phyloP scores from a whole-genome alignment of 2,329 filamentous ascomycete species.

The Tolypocladium sp. region DNA sequence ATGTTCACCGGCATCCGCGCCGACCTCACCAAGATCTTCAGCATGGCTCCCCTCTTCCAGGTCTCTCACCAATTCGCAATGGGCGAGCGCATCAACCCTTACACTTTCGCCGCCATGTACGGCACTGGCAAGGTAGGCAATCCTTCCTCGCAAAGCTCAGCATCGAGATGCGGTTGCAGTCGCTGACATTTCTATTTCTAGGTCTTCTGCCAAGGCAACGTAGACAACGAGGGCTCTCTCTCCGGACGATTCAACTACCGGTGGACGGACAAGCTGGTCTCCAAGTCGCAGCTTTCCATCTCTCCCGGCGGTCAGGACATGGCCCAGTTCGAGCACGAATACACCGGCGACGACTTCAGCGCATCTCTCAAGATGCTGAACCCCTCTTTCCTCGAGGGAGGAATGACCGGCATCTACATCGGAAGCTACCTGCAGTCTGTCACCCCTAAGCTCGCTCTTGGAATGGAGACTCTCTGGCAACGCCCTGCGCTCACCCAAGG shows the following conservation, averaged over 20 bases:
- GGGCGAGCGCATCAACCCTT: constrained; percentile 87
- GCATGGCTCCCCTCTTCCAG: constrained; percentile 88
- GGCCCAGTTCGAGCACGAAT: constrained; percentile 92
- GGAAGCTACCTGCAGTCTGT: constrained; percentile 92
- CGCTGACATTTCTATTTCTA: constrained; percentile 24
- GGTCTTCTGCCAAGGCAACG: constrained; percentile 91
- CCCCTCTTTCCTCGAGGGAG: constrained; percentile 87
- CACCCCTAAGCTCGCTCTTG: constrained; percentile 77
- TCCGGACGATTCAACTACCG: constrained; percentile 88
- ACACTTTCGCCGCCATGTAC: constrained; percentile 89
- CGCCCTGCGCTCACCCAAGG: constrained; percentile 73
- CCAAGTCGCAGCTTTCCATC: constrained; percentile 83
- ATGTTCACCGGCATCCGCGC: constrained; percentile 95
- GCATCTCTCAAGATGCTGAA: constrained; percentile 90
- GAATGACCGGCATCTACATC: constrained; percentile 89
- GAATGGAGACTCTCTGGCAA: constrained; percentile 91
- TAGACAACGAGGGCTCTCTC: constrained; percentile 87
- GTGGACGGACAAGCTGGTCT: constrained; percentile 70
- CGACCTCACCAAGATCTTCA: constrained; percentile 94
- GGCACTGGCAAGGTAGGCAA: constrained; percentile 74
- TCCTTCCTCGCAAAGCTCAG: not conserved
- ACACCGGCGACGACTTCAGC: constrained; percentile 86
- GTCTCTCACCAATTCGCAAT: constrained; percentile 95
- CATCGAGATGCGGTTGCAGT: not conserved
- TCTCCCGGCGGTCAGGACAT: constrained; percentile 75